These are phyloP conservation scores for Botrytis tulipae DNA, from an alignment of 2,329 filamentous ascomycete species.

Conservation along the genomic window DNA sequence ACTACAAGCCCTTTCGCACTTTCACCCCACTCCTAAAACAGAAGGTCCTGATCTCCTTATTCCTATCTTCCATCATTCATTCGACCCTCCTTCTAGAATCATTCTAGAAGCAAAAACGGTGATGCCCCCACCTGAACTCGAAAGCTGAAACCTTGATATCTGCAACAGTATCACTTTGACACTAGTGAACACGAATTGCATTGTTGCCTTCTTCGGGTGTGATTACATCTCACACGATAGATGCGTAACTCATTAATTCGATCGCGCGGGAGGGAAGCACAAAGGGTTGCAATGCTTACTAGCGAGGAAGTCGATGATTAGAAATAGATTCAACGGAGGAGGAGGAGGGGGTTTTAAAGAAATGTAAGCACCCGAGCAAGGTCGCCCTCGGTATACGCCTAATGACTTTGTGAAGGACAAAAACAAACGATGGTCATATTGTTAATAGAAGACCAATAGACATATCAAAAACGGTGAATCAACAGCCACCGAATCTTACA, in stretches of 20 bases:
- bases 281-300: slow-evolving; percentile 18
- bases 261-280: background rate
- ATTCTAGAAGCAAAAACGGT: slow-evolving; percentile 20
- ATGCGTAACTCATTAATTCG: background rate
- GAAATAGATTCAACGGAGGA: slow-evolving; percentile 8
- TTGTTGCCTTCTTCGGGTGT: background rate
- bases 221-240: background rate
- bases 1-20: slow-evolving; percentile 8
- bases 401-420: background rate
- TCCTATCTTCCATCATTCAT: slow-evolving; percentile 6
- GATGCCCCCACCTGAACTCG: background rate
- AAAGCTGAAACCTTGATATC: slow-evolving; percentile 19
- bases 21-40: slow-evolving; percentile 14
- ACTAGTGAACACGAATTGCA: slow-evolving; percentile 1
- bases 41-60: slow-evolving; percentile 9
- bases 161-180: background rate
- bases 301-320: background rate
- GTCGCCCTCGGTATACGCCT: background rate
- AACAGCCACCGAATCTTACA: background rate
- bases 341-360: background rate
- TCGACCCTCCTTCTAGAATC: slow-evolving; percentile 15
- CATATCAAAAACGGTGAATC: background rate
- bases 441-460: background rate
- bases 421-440: background rate
- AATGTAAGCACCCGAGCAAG: background rate